Evolutionary conservation across 2,329 filamentous ascomycete species (phyloP), one percentile per base, ranked within the genome.

Genomic region (Neospermospora avenae): DNA sequence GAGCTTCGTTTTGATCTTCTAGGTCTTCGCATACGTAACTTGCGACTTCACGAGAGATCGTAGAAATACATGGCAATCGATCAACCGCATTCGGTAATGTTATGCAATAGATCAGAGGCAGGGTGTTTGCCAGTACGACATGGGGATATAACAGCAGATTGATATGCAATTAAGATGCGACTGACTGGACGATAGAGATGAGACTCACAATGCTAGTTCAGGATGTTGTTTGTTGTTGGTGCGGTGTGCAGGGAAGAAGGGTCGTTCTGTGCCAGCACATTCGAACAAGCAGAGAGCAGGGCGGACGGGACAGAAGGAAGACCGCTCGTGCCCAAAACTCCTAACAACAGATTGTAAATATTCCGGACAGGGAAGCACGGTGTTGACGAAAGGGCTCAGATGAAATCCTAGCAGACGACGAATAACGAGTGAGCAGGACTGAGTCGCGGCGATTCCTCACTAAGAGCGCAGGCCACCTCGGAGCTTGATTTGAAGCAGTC

Each of bases 61-160:
- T 55, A 48, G 55, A 62, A 44, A 57, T 49, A 46, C 51, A 54
- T 64, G 49, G 62, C 62, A 59, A 46, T 59, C 56, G 49, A 58
- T 45, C 37, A 37, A 41, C 41, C 24, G 45, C 35, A 54, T 51
- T 42, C 55, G 46, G 56, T 48, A 51, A 48, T 53, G 56, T 64
- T 35, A 61, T 61, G 60, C 59, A 61, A 58, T 55, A 31, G 53
- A 48, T 35, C 55, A 28, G 34, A 16, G 52, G 44, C 60, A 66
- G 59, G 60, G 58, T 57, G 57, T 52, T 41, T 66, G 62, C 62
- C 57, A 55, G 62, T 63, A 63, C 37, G 57, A 48, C 58, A 61
- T 58, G 46, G 62, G 55, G 49, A 22, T 57, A 60, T 60, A 51
- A 56, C 44, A 39, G 35, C 31, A 41, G 54, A 25, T 45, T 52